Percentiles rank a stretch among this genome's conserved stretches.
Conservation (phyloP, 345 rosid species). For the Melastoma malabathricum region DNA sequence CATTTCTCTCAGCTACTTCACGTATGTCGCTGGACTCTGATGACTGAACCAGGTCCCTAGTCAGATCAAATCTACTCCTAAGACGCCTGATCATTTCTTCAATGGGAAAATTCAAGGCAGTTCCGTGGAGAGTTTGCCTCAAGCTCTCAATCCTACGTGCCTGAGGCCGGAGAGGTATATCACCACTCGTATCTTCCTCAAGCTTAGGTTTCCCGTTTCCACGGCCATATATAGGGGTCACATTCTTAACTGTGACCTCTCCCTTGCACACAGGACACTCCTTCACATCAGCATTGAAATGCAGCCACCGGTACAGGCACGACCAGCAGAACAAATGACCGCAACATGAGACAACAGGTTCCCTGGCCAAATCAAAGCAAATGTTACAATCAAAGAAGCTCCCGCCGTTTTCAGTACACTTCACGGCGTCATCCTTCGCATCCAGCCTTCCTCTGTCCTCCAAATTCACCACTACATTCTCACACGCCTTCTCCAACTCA, state of each 20-base stretch:
- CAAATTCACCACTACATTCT: constrained; percentile 8
- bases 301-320: constrained; percentile 70
- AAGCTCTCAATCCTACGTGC: constrained; percentile 75
- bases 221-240: constrained; percentile 81
- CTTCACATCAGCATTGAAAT: constrained; percentile 60
- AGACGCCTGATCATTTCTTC: constrained; percentile 29
- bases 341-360: constrained; percentile 87
- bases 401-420: constrained; percentile 43
- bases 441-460: constrained; percentile 24
- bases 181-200: constrained; percentile 43
- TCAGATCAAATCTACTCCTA: constrained; percentile 20
- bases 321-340: constrained; percentile 98
- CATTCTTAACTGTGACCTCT: constrained; percentile 61
- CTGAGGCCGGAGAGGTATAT: constrained; percentile 69
- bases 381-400: constrained; percentile 76
- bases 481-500: constrained; percentile 56
- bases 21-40: constrained; percentile 30
- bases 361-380: constrained; percentile 69
- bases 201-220: constrained; percentile 39
- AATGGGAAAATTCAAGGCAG: constrained; percentile 46
- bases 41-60: constrained; percentile 12
- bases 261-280: constrained; percentile 98
- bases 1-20: constrained; percentile 35
- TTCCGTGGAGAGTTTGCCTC: constrained; percentile 71
- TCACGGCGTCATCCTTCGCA: constrained; percentile 45